These are phyloP conservation scores for Diutina rugosa DNA, from an alignment of 1,139 yeast genomes.

Conservation along the genomic window DNA sequence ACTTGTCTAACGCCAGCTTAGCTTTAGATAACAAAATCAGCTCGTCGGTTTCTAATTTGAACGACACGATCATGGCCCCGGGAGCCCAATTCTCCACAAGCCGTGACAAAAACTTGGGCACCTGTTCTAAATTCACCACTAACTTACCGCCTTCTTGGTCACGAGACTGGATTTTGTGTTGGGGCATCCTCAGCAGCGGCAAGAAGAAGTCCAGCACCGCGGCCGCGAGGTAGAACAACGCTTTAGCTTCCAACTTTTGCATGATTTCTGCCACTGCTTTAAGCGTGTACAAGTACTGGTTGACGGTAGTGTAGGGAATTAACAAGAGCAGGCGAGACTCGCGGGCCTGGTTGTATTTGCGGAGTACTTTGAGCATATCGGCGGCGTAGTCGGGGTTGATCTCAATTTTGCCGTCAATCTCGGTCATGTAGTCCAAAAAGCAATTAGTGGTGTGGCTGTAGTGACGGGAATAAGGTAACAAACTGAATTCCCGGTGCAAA, in stretches of 20 bases:
- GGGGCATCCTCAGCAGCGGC: slow-evolving; percentile 75
- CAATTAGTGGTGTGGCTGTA: slow-evolving; percentile 78
- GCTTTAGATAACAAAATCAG: slow-evolving; percentile 64
- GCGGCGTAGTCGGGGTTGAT: slow-evolving; percentile 50
- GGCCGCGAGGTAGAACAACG: slow-evolving; percentile 83
- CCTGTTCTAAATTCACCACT: slow-evolving; percentile 82
- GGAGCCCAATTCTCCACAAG: slow-evolving; percentile 94
- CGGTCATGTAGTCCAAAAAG: slow-evolving; percentile 72
- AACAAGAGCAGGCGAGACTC: slow-evolving; percentile 47
- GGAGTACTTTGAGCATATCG: slow-evolving; percentile 51
- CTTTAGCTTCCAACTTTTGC: slow-evolving; percentile 37
- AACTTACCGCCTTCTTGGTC: slow-evolving; percentile 66
- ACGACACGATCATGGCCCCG: slow-evolving; percentile 85
- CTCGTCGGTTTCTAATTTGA: slow-evolving; percentile 85
- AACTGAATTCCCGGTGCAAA: slow-evolving; percentile 80
- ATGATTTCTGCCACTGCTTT: slow-evolving; percentile 52
- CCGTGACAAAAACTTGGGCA: slow-evolving; percentile 82
- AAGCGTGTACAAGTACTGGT: slow-evolving; percentile 81
- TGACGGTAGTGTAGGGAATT: slow-evolving; percentile 89
- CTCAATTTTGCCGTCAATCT: slow-evolving; percentile 37
- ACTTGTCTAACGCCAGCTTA: slow-evolving; percentile 61
- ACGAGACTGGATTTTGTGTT: slow-evolving; percentile 73
- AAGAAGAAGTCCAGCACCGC: slow-evolving; percentile 95
- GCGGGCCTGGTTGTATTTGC: slow-evolving; percentile 51
- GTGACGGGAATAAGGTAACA: slow-evolving; percentile 83